phyloP scores from a whole-genome alignment of 495 filamentous ascomycete genomes.

The Penicillium cosmopolitanum region DNA sequence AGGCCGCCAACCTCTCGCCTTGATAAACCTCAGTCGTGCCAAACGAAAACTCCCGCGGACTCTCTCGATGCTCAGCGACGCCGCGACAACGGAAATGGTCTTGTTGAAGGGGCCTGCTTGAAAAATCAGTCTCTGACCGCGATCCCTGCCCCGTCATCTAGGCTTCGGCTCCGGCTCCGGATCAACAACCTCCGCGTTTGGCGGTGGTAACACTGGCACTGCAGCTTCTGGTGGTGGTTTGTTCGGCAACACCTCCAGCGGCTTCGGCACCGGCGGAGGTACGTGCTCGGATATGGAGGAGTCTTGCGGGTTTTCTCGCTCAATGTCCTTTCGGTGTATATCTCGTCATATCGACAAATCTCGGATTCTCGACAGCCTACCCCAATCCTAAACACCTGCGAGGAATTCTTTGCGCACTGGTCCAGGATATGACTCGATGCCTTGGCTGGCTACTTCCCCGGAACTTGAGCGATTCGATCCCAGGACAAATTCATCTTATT shows the following conservation, averaged over 20 bases:
- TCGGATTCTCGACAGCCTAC: background rate
- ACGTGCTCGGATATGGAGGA: conserved; percentile 45
- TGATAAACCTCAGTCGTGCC: conserved; percentile 23
- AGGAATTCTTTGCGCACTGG: background rate
- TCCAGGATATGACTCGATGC: background rate
- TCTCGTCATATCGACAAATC: background rate
- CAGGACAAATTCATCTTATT: background rate
- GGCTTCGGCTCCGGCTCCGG: conserved; percentile 61
- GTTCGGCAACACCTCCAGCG: conserved; percentile 53
- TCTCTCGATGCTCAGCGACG: conserved; percentile 36
- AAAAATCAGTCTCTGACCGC: conserved; percentile 47
- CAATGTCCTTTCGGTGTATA: conserved; percentile 1
- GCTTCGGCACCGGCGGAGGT: conserved; percentile 64
- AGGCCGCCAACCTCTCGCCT: conserved; percentile 11
- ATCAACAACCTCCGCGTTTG: conserved; percentile 41
- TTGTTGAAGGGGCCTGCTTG: conserved; percentile 32
- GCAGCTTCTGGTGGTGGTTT: conserved; percentile 41
- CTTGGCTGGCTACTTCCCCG: background rate
- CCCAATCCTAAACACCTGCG: background rate
- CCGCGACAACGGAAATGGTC: conserved; percentile 46
- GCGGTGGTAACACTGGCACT: conserved; percentile 36
- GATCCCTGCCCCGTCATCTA: conserved; percentile 48
- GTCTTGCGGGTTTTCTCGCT: conserved; percentile 39
- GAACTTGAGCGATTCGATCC: background rate
- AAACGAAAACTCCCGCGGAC: conserved; percentile 28